Percentiles rank a stretch among this genome's conserved stretches.
Conservation (phyloP, 805 yeast genomes). For the Komagataella ulmi region DNA sequence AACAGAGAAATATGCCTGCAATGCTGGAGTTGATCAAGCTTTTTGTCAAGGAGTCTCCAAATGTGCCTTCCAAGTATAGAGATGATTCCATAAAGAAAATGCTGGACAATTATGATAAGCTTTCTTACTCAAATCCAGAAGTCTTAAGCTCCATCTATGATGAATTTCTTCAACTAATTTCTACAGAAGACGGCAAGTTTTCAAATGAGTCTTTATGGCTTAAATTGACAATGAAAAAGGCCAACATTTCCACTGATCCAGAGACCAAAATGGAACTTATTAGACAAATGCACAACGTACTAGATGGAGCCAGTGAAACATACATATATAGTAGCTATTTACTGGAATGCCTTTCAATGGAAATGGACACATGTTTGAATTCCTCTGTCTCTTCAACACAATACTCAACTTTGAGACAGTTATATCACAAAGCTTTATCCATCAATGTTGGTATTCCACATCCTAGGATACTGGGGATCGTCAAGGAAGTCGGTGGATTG, state of each 20-base stretch:
- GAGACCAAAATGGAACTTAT: conserved; percentile 17
- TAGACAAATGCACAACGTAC: conserved; percentile 20
- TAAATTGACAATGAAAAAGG: conserved; percentile 30
- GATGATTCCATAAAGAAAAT: conserved; percentile 18
- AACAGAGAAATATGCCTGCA: conserved; percentile 6
- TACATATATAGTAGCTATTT: conserved; percentile 30
- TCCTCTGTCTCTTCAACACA: conserved; percentile 18
- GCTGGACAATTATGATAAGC: conserved; percentile 13
- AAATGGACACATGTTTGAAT: conserved; percentile 39
- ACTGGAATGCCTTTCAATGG: conserved; percentile 55
- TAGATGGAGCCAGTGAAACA: conserved; percentile 26
- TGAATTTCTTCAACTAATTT: conserved; percentile 7
- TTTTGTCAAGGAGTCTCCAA: conserved; percentile 9
- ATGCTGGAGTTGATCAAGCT: conserved; percentile 6
- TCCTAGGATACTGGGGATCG: conserved; percentile 61
- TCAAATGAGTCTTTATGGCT: conserved; percentile 29
- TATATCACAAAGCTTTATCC: conserved; percentile 32
- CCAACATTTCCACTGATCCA: conserved; percentile 22
- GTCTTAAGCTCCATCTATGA: conserved; percentile 11
- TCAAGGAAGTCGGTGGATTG: conserved; percentile 66
- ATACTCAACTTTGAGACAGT: conserved; percentile 22
- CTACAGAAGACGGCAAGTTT: conserved; percentile 1
- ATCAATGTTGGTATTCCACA: conserved; percentile 59
- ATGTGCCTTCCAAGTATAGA: conserved; percentile 11
- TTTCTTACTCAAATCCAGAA: conserved; percentile 1